phyloP scores from a whole-genome alignment of 768 basidiomycete genomes.

The Suillus cothurnatus region DNA sequence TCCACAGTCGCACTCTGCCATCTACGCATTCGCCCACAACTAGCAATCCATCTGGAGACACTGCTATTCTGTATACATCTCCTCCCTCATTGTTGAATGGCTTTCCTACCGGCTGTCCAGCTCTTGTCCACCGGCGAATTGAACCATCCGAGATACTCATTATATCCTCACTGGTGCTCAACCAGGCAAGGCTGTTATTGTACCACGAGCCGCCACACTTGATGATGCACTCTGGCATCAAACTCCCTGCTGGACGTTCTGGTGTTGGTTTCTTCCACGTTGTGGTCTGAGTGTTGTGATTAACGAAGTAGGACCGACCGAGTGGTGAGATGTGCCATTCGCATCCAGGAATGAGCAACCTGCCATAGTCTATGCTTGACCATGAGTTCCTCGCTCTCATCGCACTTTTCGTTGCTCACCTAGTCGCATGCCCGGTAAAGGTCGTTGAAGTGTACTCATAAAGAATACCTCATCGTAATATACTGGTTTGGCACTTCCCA shows the following conservation, averaged over 20 bases:
- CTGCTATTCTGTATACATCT: background rate
- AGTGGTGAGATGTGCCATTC: background rate
- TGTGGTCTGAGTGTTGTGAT: background rate
- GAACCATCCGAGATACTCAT: background rate
- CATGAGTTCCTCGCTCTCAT: background rate
- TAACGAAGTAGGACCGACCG: background rate
- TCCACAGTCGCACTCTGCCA: background rate
- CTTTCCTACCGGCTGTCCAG: background rate
- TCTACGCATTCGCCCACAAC: background rate
- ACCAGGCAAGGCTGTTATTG: background rate
- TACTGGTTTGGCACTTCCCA: accelerated
- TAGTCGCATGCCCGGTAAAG: background rate
- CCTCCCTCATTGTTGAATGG: background rate
- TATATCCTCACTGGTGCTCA: background rate
- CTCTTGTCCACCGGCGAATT: background rate
- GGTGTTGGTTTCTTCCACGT: background rate
- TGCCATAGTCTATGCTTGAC: background rate
- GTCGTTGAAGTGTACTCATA: background rate
- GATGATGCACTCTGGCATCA: background rate
- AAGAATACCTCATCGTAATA: background rate
- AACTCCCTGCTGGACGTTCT: background rate
- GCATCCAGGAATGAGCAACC: background rate
- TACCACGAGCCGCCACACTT: background rate
- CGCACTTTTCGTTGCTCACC: background rate
- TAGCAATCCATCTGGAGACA: background rate